Conservation (phyloP, 768 basidiomycete genomes). For the Russula olivacea region DNA sequence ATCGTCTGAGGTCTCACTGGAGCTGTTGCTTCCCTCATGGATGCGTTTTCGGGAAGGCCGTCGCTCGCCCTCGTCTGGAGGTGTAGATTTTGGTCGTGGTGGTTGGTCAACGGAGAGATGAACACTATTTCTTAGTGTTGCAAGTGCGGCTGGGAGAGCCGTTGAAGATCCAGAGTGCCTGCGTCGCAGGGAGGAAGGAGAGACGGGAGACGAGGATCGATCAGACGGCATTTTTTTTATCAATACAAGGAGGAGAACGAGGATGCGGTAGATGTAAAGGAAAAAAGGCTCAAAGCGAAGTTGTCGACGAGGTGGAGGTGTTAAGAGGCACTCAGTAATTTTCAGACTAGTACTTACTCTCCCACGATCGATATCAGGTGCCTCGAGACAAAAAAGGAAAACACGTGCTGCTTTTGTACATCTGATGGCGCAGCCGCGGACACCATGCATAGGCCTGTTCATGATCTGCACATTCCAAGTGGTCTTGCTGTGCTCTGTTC, state of each 20-base stretch:
- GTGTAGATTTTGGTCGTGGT: slow-evolving; percentile 70
- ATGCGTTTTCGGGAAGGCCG: slow-evolving; percentile 39
- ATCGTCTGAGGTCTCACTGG: slow-evolving; percentile 30
- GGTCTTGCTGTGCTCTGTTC: background rate
- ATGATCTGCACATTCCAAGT: background rate
- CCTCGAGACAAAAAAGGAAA: too few species aligned
- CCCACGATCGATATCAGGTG: slow-evolving; percentile 9
- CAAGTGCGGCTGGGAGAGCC: slow-evolving; percentile 30
- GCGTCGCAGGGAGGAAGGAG: slow-evolving; percentile 36
- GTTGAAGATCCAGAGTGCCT: slow-evolving; percentile 57
- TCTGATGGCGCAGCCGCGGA: too few species aligned
- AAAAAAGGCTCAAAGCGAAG: background rate
- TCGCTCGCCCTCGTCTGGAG: slow-evolving; percentile 52
- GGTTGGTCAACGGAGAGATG: slow-evolving; percentile 40
- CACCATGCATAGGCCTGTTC: too few species aligned
- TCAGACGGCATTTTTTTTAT: slow-evolving; percentile 16
- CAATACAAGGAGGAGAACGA: background rate
- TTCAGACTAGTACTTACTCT: background rate
- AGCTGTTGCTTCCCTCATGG: slow-evolving; percentile 18
- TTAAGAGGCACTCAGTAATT: background rate
- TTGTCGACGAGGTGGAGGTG: background rate
- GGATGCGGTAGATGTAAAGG: background rate
- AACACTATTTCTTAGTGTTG: slow-evolving; percentile 27
- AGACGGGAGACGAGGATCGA: slow-evolving; percentile 1
- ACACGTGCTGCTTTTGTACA: background rate